These are phyloP conservation scores for Meredithiella fracta DNA, from an alignment of 2,329 filamentous ascomycete species.

Conservation along the genomic window DNA sequence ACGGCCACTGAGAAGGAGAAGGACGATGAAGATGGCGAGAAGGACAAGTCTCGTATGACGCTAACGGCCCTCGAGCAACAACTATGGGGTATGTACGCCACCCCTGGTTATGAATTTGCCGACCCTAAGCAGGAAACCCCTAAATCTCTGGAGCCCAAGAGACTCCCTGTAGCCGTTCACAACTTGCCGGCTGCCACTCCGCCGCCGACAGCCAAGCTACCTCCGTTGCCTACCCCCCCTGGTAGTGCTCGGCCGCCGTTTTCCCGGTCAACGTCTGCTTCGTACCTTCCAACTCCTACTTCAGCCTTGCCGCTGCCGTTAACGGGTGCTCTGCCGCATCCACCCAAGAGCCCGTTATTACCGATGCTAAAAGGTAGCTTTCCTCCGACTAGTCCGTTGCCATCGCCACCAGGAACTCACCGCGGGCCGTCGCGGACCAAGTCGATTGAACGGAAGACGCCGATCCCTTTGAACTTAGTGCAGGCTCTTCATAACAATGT, in stretches of 20 bases:
- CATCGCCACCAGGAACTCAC: neutral
- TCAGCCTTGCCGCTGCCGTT: neutral
- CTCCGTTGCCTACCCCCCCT: neutral
- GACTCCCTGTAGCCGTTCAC: neutral
- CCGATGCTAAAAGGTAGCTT: too few species aligned
- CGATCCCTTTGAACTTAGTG: neutral
- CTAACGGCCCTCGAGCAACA: conserved; percentile 6
- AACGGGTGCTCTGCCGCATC: neutral
- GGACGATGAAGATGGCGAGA: neutral
- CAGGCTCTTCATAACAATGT: conserved; percentile 4
- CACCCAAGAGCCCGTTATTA: neutral
- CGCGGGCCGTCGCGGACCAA: neutral
- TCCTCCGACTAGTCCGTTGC: neutral
- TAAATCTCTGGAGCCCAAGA: neutral
- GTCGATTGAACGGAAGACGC: conserved; percentile 1
- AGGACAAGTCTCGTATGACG: neutral
- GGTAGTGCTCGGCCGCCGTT: neutral
- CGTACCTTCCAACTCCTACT: conserved; percentile 7
- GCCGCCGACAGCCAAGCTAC: neutral
- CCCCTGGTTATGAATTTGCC: neutral
- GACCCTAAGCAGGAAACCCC: neutral
- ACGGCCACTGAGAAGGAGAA: too few species aligned
- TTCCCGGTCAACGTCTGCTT: neutral
- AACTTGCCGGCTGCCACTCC: neutral
- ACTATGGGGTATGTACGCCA: conserved; percentile 8